phyloP scores from a whole-genome alignment of 331 rosid species.

The Quercus lobata region DNA sequence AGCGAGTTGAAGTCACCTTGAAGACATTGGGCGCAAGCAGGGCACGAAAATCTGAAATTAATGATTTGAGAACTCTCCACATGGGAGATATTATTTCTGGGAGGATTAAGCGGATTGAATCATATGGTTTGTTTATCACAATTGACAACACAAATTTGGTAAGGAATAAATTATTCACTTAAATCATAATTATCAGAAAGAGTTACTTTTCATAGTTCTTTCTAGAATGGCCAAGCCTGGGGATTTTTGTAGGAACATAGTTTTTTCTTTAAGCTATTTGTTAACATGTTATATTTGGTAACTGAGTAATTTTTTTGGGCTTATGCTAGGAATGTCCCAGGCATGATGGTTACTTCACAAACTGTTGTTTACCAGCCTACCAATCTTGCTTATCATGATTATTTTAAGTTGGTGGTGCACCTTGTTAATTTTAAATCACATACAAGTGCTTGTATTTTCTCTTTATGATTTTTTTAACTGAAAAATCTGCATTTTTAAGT shows the following conservation, averaged over 20 bases:
- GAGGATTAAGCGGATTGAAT: slow-evolving; percentile 74
- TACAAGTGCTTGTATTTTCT: not conserved
- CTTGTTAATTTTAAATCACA: not conserved
- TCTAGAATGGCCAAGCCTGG: not conserved
- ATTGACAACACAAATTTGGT: slow-evolving; percentile 71
- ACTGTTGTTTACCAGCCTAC: not conserved
- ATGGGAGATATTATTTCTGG: slow-evolving; percentile 77
- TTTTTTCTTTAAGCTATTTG: not conserved
- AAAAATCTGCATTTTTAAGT: not conserved
- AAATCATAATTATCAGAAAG: not conserved
- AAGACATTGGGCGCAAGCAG: slow-evolving; percentile 41
- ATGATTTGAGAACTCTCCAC: slow-evolving; percentile 50
- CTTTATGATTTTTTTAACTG: not conserved
- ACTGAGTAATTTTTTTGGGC: not conserved
- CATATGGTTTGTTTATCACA: slow-evolving; percentile 79
- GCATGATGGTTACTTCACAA: not conserved
- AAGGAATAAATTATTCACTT: slow-evolving; percentile 3
- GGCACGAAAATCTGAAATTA: slow-evolving; percentile 30
- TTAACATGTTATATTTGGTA: not conserved
- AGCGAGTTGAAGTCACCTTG: slow-evolving; percentile 83
- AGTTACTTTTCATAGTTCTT: not conserved
- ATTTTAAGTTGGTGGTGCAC: not conserved
- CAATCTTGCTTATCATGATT: not conserved
- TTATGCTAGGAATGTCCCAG: not conserved
- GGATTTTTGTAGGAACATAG: not conserved